Conservation (phyloP, 331 rosid species). For the Arachis monticola region DNA sequence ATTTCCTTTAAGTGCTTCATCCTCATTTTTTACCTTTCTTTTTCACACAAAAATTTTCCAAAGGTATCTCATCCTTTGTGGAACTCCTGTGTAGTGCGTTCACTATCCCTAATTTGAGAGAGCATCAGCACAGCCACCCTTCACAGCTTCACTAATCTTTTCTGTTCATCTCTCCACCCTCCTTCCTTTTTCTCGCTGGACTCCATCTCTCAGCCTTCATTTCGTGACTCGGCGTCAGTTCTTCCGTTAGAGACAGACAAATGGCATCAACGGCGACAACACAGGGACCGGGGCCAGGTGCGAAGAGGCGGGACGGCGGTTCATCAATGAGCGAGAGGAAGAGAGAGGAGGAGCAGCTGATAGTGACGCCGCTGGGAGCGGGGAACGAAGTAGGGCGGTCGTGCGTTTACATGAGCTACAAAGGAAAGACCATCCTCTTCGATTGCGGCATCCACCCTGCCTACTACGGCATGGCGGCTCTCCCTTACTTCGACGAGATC, state of each 20-base stretch:
- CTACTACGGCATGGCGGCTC: slow-evolving; percentile 95
- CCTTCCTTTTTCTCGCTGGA: too few species aligned
- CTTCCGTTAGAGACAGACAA: not conserved
- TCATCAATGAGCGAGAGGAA: not conserved
- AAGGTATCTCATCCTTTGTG: too few species aligned
- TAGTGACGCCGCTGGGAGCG: slow-evolving; percentile 83
- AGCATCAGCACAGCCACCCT: too few species aligned
- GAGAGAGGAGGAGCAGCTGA: slow-evolving; percentile 77
- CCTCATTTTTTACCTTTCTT: too few species aligned
- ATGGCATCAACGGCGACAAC: not conserved
- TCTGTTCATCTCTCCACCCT: too few species aligned
- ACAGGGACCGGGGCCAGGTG: not conserved
- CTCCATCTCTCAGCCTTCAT: too few species aligned
- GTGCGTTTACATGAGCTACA: slow-evolving; percentile 83
- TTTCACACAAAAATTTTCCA: too few species aligned
- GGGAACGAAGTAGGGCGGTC: slow-evolving; percentile 97
- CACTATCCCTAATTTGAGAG: too few species aligned
- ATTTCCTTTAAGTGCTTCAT: too few species aligned
- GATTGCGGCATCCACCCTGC: slow-evolving; percentile 96
- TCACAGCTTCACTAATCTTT: too few species aligned
- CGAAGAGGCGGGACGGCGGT: slow-evolving; percentile 19
- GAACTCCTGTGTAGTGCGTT: too few species aligned
- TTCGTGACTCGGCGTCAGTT: too few species aligned
- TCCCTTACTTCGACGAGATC: slow-evolving; percentile 95
- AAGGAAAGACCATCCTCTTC: slow-evolving; percentile 70